Conservation (phyloP, 2,329 filamentous ascomycete genomes). For the Lasiodiplodia gonubiensis region DNA sequence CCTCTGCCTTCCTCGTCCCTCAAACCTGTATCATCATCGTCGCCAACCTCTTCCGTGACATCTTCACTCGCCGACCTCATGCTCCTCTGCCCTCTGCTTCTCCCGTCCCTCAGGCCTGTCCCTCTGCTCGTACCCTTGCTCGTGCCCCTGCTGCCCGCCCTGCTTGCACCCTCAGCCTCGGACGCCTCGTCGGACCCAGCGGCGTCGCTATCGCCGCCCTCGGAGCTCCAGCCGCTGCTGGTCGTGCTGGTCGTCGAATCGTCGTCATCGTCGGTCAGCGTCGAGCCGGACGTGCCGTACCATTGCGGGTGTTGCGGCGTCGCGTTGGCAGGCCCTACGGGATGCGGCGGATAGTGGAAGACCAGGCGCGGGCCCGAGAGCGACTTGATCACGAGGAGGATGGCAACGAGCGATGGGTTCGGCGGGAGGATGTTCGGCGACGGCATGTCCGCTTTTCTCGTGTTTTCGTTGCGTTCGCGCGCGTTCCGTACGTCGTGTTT, state of each 20-base stretch:
- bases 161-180: constrained; percentile 9
- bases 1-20: constrained; percentile 29
- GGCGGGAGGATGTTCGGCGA: constrained; percentile 30
- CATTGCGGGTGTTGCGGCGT: constrained; percentile 43
- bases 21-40: constrained; percentile 40
- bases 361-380: constrained; percentile 47
- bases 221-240: constrained; percentile 34
- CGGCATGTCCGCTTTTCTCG: constrained; percentile 9
- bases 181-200: constrained; percentile 33
- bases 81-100: constrained; percentile 36
- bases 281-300: constrained; percentile 46
- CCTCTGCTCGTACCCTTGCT: constrained; percentile 45
- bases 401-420: constrained; percentile 43
- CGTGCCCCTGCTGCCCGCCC: constrained; percentile 27
- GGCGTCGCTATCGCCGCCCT: constrained; percentile 40
- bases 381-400: constrained; percentile 47
- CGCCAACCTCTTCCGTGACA: constrained; percentile 42
- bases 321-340: constrained; percentile 42
- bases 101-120: constrained; percentile 37
- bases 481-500: background rate
- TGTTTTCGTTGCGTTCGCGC: background rate
- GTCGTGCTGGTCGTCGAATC: constrained; percentile 31
- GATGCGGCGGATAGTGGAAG: constrained; percentile 50
- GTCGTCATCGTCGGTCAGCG: constrained; percentile 38
- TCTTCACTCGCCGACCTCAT: constrained; percentile 36